Percentiles rank a stretch among this genome's conserved stretches.
These are phyloP conservation scores for Triticum monococcum DNA, from an alignment of 176 grass and related monocot species.

Conservation along the genomic window DNA sequence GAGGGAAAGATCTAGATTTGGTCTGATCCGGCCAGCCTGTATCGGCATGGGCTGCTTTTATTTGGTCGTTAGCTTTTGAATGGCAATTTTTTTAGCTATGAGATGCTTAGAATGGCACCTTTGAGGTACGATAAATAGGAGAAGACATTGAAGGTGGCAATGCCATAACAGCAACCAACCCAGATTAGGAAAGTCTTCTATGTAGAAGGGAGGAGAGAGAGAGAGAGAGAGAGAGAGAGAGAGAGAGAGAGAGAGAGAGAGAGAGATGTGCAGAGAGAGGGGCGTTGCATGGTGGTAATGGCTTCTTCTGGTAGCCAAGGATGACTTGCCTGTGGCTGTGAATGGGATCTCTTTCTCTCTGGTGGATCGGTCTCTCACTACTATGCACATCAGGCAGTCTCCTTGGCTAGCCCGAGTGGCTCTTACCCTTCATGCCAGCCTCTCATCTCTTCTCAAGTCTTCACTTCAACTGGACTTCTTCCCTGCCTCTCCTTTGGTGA, in stretches of 20 bases:
- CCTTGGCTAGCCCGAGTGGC: conserved; percentile 51
- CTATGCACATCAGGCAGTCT: conserved; percentile 36
- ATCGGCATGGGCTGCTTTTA: background rate
- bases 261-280: background rate
- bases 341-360: no score
- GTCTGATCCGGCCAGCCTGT: background rate
- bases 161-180: background rate
- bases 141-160: background rate
- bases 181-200: background rate
- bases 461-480: background rate
- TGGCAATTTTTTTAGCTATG: background rate
- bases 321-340: conserved; percentile 47
- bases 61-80: background rate
- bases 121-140: background rate
- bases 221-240: background rate
- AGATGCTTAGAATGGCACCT: background rate
- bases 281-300: conserved; percentile 29
- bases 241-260: background rate
- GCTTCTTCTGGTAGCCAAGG: conserved; percentile 46
- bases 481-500: background rate
- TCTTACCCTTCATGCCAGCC: conserved; percentile 42
- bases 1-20: background rate
- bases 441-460: background rate
- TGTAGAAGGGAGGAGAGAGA: background rate
- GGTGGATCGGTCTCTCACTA: no score